Evolutionary conservation across 2,329 filamentous ascomycete species (phyloP).

Genomic region (Diaporthe vexans): DNA sequence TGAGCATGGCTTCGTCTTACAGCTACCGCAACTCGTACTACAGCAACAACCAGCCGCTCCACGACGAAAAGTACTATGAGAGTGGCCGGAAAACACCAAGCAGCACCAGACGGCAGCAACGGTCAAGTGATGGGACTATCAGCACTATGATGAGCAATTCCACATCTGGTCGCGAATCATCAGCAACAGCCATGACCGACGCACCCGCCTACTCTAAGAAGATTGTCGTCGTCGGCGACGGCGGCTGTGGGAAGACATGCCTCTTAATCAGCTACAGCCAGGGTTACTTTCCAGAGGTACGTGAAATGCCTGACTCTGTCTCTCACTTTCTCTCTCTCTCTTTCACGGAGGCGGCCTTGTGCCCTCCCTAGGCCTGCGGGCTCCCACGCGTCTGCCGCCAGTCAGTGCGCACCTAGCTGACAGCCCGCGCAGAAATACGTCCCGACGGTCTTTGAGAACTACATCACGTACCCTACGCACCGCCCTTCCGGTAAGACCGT

Average conservation of each 20-base stretch:
- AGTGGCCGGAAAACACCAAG: conserved; percentile 41
- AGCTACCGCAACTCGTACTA: conserved; percentile 70
- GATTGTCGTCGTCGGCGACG: conserved; percentile 98
- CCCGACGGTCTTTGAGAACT: conserved; percentile 99
- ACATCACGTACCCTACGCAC: conserved; percentile 97
- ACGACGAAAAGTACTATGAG: conserved; percentile 57
- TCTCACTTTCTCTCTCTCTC: no score
- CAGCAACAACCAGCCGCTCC: conserved; percentile 52
- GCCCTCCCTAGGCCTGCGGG: neutral
- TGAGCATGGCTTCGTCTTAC: conserved; percentile 64
- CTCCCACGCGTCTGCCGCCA: neutral
- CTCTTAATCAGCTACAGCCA: conserved; percentile 98
- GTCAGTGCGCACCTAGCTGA: conserved; percentile 10
- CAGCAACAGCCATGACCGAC: conserved; percentile 88
- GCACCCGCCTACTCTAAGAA: conserved; percentile 97
- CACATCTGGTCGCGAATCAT: conserved; percentile 78
- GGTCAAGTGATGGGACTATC: conserved; percentile 90
- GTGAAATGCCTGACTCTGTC: conserved; percentile 44
- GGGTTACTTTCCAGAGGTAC: conserved; percentile 98
- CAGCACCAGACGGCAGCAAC: conserved; percentile 61
- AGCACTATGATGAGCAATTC: conserved; percentile 86
- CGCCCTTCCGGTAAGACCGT: conserved; percentile 91
- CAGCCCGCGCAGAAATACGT: conserved; percentile 91
- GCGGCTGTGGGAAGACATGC: conserved; percentile 98
- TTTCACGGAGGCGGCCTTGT: neutral